These are phyloP conservation scores for Metschnikowia henanensis DNA, from an alignment of 805 yeast genomes.

Conservation along the genomic window DNA sequence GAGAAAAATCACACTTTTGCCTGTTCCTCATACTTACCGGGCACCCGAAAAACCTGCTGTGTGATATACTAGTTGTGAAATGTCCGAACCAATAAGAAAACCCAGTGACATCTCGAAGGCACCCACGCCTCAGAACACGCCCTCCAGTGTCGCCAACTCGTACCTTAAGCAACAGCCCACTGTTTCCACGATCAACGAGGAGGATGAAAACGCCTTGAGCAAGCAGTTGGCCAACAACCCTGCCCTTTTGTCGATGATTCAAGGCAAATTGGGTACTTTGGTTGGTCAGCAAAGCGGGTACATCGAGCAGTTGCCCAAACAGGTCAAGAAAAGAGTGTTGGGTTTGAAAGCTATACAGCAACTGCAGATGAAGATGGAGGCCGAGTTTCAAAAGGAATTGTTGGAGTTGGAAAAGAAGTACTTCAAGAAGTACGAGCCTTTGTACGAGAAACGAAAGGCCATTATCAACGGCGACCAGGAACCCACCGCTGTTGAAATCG, in stretches of 20 bases:
- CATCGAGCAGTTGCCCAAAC: conserved; percentile 69
- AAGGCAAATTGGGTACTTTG: conserved; percentile 80
- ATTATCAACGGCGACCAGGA: conserved; percentile 71
- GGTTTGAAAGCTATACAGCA: conserved; percentile 83
- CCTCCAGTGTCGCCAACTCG: conserved; percentile 79
- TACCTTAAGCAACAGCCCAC: conserved; percentile 63
- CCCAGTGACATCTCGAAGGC: conserved; percentile 81
- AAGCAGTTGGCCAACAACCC: conserved; percentile 73
- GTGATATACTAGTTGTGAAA: conserved; percentile 22
- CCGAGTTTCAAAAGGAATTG: conserved; percentile 87
- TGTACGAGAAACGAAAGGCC: conserved; percentile 69
- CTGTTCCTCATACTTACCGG: neutral
- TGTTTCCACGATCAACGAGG: conserved; percentile 67
- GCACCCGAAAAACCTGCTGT: neutral
- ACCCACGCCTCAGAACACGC: conserved; percentile 99
- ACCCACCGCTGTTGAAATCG: conserved; percentile 78
- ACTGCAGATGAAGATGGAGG: conserved; percentile 79
- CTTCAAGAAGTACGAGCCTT: conserved; percentile 68
- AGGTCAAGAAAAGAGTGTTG: conserved; percentile 71
- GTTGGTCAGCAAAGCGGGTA: conserved; percentile 90
- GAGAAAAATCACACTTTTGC: neutral
- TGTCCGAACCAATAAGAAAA: conserved; percentile 89
- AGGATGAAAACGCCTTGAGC: conserved; percentile 30
- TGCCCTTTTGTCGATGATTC: conserved; percentile 79
- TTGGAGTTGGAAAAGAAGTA: conserved; percentile 83